Conservation (phyloP, 768 basidiomycete species). For the Holtermanniella nyarrowii region DNA sequence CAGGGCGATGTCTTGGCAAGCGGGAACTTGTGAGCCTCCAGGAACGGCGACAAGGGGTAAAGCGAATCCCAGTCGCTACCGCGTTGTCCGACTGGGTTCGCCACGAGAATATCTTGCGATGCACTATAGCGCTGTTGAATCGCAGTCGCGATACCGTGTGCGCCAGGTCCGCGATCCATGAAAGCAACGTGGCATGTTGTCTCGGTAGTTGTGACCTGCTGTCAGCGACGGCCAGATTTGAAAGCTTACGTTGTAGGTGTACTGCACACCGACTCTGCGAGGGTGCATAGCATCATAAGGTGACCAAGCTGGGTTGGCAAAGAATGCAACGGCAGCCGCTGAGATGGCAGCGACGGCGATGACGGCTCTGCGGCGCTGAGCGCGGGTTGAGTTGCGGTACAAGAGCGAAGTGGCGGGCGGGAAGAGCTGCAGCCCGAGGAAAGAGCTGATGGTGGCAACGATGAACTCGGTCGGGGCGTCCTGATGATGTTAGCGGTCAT, state of each 20-base stretch:
- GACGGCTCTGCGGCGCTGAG: slow-evolving; percentile 43
- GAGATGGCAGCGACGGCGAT: slow-evolving; percentile 42
- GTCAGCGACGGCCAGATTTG: background rate
- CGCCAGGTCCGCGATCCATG: slow-evolving; percentile 73
- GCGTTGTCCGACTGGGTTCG: slow-evolving; percentile 59
- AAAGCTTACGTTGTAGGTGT: slow-evolving; percentile 70
- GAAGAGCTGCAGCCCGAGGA: slow-evolving; percentile 50
- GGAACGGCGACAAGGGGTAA: slow-evolving; percentile 50
- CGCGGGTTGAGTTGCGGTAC: slow-evolving; percentile 54
- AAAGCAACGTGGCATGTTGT: slow-evolving; percentile 69
- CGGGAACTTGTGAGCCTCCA: slow-evolving; percentile 68
- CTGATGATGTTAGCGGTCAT: slow-evolving; percentile 10
- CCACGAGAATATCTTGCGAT: slow-evolving; percentile 42
- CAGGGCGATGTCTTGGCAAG: slow-evolving; percentile 41
- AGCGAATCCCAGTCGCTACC: slow-evolving; percentile 76
- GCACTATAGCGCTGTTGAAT: slow-evolving; percentile 55
- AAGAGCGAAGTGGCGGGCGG: slow-evolving; percentile 61
- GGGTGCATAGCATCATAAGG: slow-evolving; percentile 81
- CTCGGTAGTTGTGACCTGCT: slow-evolving; percentile 59
- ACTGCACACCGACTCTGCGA: slow-evolving; percentile 70
- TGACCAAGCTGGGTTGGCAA: slow-evolving; percentile 41
- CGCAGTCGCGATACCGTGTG: slow-evolving; percentile 52
- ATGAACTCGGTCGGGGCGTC: slow-evolving; percentile 81
- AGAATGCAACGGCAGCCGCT: slow-evolving; percentile 44
- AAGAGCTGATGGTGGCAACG: slow-evolving; percentile 64